Percentiles rank a stretch among this genome's conserved stretches.
Conservation (phyloP, 2,329 filamentous ascomycete species). For the Neofusicoccum ribis region DNA sequence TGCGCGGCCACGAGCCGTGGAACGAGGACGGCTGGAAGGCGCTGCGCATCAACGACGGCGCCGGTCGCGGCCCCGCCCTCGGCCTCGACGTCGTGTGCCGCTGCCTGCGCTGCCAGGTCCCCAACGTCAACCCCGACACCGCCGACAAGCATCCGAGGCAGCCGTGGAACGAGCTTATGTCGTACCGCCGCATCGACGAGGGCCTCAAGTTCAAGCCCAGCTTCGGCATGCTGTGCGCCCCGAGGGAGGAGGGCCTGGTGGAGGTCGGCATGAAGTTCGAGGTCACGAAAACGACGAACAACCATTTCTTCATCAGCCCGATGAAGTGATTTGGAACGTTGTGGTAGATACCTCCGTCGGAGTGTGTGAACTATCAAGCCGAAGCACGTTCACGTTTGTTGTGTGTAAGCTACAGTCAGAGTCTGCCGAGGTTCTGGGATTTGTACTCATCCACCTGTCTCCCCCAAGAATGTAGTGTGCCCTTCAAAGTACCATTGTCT, state of each 20-base stretch:
- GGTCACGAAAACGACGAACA: slow-evolving; percentile 57
- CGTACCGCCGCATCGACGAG: slow-evolving; percentile 60
- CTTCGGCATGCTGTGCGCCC: slow-evolving; percentile 66
- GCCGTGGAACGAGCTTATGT: slow-evolving; percentile 64
- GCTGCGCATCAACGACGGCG: slow-evolving; percentile 46
- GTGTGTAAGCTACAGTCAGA: too few relatives aligned
- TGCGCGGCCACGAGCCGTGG: slow-evolving; percentile 59
- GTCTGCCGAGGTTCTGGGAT: too few relatives aligned
- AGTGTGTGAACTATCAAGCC: too few relatives aligned
- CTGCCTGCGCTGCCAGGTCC: slow-evolving; percentile 63
- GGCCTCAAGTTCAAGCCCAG: slow-evolving; percentile 65
- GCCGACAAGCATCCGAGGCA: slow-evolving; percentile 59
- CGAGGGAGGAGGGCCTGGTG: slow-evolving; percentile 57
- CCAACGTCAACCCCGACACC: slow-evolving; percentile 65
- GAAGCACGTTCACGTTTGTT: too few relatives aligned
- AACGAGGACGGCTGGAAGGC: slow-evolving; percentile 65
- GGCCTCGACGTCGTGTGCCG: slow-evolving; percentile 59
- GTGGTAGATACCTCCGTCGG: too few relatives aligned
- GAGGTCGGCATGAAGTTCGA: slow-evolving; percentile 61
- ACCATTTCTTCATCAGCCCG: slow-evolving; percentile 49
- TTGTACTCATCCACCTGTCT: too few relatives aligned
- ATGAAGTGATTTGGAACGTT: slow-evolving; percentile 35
- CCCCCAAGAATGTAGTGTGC: too few relatives aligned
- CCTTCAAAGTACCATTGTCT: too few relatives aligned
- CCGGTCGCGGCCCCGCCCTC: slow-evolving; percentile 30